Base-by-base conservation (phyloP, 1,284 basidiomycete species). In the Pascua sp. region DNA sequence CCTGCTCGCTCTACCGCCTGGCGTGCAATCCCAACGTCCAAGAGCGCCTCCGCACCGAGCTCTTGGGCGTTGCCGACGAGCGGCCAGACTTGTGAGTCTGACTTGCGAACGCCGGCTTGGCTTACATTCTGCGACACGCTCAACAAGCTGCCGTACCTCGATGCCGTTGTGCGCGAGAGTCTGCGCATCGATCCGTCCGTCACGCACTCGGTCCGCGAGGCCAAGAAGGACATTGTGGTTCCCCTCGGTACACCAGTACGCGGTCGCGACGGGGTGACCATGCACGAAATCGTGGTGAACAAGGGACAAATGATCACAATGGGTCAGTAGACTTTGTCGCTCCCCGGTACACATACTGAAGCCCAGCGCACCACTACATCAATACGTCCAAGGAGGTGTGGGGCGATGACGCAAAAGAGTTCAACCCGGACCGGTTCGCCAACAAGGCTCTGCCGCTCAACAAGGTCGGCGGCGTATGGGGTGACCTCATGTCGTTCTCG, bases 1-100 rank as follows among this genome's bases (percentile, higher is more conserved):
- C 86, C 3, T 92, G 89, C 88, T 83, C 82, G 54, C 75, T 89
- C 3, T 85, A 84, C 69, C 81, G 83, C 18, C 82, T 89, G 17
- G 80, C 85, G 0, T 77, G 75, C 36, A 66, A 82, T 46, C 82
- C 78, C 0, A 71, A 72, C 1, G 74, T 80, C 10, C 88, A 90
- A 69, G 59, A 67, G 13, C 76, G 73, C 41, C 78, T 90, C 5
- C 80, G 86, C 8, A 69, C 68, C 4, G 84, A 84, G 43, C 70
- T 88, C 0, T 61, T 69, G 43, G 55, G 53, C 17, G 68, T 73
- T 11, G 70, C 47, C n/a, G 24, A 32, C 4, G 46, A 51, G n/a
- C 52, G 53, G 44, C 70, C 73, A 32, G 24, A 32, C 24, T 32
- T 32, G 24, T 32, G 24, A 32, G 24, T 7, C 7, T 32, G 3